phyloP scores from a whole-genome alignment of 2,329 filamentous ascomycete genomes.

The Aspergillus aculeatus region DNA sequence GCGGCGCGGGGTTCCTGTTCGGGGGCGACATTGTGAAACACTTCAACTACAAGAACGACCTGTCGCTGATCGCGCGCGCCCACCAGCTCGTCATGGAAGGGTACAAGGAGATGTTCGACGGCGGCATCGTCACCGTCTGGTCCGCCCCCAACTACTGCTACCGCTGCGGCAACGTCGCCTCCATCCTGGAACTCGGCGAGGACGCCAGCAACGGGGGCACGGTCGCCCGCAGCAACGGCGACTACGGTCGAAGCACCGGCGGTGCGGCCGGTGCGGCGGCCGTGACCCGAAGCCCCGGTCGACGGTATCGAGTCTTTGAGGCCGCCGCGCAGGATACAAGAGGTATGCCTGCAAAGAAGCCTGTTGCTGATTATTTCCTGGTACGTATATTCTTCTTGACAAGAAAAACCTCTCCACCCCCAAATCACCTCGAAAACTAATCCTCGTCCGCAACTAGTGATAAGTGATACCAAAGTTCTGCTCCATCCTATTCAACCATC shows the following conservation, averaged over 20 bases:
- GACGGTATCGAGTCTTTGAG: constrained; percentile 92
- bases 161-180: constrained; percentile 91
- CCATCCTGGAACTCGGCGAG: constrained; percentile 88
- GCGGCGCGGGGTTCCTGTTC: constrained; percentile 93
- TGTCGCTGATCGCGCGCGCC: constrained; percentile 86
- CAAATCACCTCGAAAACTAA: neutral
- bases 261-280: constrained; percentile 53
- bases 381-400: constrained; percentile 27
- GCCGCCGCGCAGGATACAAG: constrained; percentile 92
- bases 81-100: constrained; percentile 99
- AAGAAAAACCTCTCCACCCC: neutral
- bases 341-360: constrained; percentile 99
- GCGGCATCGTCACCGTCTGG: constrained; percentile 97
- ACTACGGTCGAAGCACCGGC: constrained; percentile 44
- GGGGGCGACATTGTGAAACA: constrained; percentile 92
- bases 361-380: constrained; percentile 94
- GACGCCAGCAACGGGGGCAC: constrained; percentile 73
- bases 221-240: constrained; percentile 62
- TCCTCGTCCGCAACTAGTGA: no score
- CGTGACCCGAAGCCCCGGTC: constrained; percentile 66
- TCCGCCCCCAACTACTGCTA: constrained; percentile 97
- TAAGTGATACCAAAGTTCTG: neutral
- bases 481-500: neutral
- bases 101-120: constrained; percentile 99
- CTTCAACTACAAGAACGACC: constrained; percentile 92